Base-by-base conservation (phyloP, 441 rosid genomes). In the Codiaeum variegatum region DNA sequence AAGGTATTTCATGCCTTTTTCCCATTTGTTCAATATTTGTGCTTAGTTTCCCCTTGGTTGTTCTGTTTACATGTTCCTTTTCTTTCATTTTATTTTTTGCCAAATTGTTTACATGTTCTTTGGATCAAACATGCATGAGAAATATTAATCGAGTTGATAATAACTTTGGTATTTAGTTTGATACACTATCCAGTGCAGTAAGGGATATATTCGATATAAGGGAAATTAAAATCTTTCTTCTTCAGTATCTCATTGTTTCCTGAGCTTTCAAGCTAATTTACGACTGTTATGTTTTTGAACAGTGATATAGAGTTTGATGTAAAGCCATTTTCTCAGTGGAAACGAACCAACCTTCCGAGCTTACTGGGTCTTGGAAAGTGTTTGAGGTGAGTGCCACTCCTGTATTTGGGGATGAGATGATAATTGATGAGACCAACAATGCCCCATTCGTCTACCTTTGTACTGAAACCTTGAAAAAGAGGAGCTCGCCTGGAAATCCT, bases 291-390 rank as follows among this genome's bases (percentile, higher is more conserved):
- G 54, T 61, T 75, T 75, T 67, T 83, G 65, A 72, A 73, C 87
- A 90, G 94, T 70, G 90, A 87, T 58, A 29, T 75, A 5, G 94
- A 82, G 38, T 77, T 86, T 28, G 87, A 88, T 65, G 36, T 85
- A 68, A 85, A 84, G 78, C 93, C 93, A 52, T 87, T 90, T 71
- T 94, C 97, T 16, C 91, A 87, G 77, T 80, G 93, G 58, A 90
- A 84, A 72, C 83, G 97, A 7, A 87, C 85, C 86, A 79, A 56
- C 92, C 97, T 29, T 84, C 87, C 29, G 91, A 94, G 73, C 88
- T 94, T 42, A 78, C 81, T 23, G 97, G 98, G 34, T 85, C 96
- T 21, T 94, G 97, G 98, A 94, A 94, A 79, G 98, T 92, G 68
- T 94, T 92, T 67, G 98, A 92, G 83, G 86, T 88, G 56, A 90